Base-by-base conservation (phyloP, 345 rosid species). In the Jatropha curcas region DNA sequence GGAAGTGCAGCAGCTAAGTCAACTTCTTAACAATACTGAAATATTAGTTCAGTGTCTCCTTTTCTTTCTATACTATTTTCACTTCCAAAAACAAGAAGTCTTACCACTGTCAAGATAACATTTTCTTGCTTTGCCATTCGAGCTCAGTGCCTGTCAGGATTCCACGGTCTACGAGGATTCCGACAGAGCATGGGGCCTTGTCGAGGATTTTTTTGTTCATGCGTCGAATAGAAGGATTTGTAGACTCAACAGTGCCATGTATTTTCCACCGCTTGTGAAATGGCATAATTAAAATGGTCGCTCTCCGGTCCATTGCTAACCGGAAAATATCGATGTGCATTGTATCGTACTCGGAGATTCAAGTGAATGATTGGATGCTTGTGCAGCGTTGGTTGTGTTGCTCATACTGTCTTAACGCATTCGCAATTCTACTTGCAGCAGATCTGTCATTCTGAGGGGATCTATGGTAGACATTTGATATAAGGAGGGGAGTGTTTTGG, bases 61-160 rank as follows among this genome's bases (percentile, higher is more conserved):
- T 71, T 77, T 61, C 84, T 67, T 70, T 84, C 83, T 67, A 76
- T 80, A 0, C 77, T 65, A 71, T 82, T 82, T 72, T 78, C 63
- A 12, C 12, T 35, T 22, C 86, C 84, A 27, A 78, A 78, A 5
- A 76, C 77, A 30, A 82, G 83, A 75, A 81, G 77, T n/a, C 81
- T 68, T 4, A 85, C 62, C 33, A 85, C 71, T 7, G 82, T 82
- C 2, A 87, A 66, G 17, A 33, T 55, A 4, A 82, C 87, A 1
- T 25, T 25, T 51, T 58, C 65, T 35, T 77, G 82, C 39, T 41
- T 72, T 22, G 71, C 80, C 80, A 87, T 84, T 39, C 85, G 52
- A 12, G 68, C 50, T 4, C 78, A 83, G 39, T 77, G 79, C 74
- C 71, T 17, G 39, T 68, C 14, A 67, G 35, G 53, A 57, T 34